These are phyloP conservation scores for Vanrija pseudolonga DNA, from an alignment of 1,284 basidiomycete genomes.

Conservation along the genomic window DNA sequence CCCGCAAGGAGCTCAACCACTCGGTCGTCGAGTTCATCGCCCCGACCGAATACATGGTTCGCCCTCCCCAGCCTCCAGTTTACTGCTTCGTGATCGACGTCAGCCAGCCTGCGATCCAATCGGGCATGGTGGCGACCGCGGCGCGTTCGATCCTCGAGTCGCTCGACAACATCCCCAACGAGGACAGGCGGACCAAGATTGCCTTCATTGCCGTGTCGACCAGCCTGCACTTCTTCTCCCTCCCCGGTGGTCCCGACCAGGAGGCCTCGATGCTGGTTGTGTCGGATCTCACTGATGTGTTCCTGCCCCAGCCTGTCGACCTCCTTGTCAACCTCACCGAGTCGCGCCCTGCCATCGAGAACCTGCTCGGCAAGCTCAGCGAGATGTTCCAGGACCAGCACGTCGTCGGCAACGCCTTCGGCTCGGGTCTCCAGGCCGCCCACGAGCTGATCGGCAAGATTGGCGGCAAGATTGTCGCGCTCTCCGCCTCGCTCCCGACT, in stretches of 20 bases:
- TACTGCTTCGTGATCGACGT: slow-evolving; percentile 98
- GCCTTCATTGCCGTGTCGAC: slow-evolving; percentile 90
- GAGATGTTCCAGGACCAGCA: slow-evolving; percentile 97
- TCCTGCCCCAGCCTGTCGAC: slow-evolving; percentile 94
- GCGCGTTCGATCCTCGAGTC: slow-evolving; percentile 93
- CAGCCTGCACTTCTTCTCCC: slow-evolving; percentile 94
- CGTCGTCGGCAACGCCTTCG: slow-evolving; percentile 86
- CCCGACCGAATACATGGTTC: slow-evolving; percentile 97
- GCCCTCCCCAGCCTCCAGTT: slow-evolving; percentile 94
- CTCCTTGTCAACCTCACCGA: slow-evolving; percentile 91
- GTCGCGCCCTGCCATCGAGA: slow-evolving; percentile 74
- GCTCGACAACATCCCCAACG: slow-evolving; percentile 91
- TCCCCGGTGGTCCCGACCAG: slow-evolving; percentile 65
- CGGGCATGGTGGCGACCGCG: slow-evolving; percentile 96
- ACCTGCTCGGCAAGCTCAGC: slow-evolving; percentile 73
- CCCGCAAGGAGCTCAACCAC: slow-evolving; percentile 87
- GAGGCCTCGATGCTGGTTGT: slow-evolving; percentile 96
- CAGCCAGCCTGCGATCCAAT: slow-evolving; percentile 83
- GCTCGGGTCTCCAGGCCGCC: slow-evolving; percentile 92
- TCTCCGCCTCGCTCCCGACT: slow-evolving; percentile 82
- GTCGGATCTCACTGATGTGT: slow-evolving; percentile 93
- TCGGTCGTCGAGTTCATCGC: slow-evolving; percentile 94
- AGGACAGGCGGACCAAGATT: slow-evolving; percentile 87
- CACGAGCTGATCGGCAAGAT: slow-evolving; percentile 92
- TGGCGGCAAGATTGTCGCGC: slow-evolving; percentile 92